Conservation (phyloP, 768 basidiomycete species). For the Lyophyllum semitale region DNA sequence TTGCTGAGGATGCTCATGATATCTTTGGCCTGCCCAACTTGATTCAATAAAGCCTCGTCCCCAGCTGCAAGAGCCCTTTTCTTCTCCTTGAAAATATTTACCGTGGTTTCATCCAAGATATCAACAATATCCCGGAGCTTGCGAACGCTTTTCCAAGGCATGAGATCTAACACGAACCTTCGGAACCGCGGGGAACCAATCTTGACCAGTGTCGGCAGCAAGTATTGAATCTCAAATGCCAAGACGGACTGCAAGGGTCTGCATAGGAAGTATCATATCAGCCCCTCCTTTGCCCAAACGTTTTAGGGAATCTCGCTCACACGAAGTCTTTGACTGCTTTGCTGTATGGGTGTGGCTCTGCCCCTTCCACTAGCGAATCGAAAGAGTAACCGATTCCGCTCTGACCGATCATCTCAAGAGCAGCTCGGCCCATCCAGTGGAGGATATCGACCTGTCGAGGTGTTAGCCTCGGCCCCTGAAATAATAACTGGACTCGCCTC, state of each 20-base stretch:
- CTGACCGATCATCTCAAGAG: too few species aligned
- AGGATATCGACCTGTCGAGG: conserved; percentile 20
- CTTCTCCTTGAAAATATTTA: conserved; percentile 31
- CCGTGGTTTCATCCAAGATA: conserved; percentile 27
- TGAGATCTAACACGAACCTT: too few species aligned
- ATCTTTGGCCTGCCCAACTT: too few species aligned
- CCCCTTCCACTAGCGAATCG: too few species aligned
- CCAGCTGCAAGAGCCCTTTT: conserved; percentile 28
- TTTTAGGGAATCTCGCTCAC: conserved; percentile 15
- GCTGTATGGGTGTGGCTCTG: too few species aligned
- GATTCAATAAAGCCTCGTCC: too few species aligned
- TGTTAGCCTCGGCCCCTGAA: neutral
- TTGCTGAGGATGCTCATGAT: too few species aligned
- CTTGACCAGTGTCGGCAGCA: too few species aligned
- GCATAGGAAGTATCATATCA: neutral
- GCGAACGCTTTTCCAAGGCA: too few species aligned
- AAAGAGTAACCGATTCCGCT: too few species aligned
- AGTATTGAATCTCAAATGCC: neutral
- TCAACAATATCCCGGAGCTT: conserved; percentile 28
- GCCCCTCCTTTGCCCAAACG: neutral
- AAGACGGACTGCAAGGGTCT: neutral
- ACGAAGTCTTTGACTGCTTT: conserved; percentile 23
- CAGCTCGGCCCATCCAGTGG: too few species aligned
- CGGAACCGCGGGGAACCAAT: too few species aligned
- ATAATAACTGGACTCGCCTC: conserved; percentile 3